Conservation (phyloP, 169 alveolate species). For the Eimeria necatrix region DNA sequence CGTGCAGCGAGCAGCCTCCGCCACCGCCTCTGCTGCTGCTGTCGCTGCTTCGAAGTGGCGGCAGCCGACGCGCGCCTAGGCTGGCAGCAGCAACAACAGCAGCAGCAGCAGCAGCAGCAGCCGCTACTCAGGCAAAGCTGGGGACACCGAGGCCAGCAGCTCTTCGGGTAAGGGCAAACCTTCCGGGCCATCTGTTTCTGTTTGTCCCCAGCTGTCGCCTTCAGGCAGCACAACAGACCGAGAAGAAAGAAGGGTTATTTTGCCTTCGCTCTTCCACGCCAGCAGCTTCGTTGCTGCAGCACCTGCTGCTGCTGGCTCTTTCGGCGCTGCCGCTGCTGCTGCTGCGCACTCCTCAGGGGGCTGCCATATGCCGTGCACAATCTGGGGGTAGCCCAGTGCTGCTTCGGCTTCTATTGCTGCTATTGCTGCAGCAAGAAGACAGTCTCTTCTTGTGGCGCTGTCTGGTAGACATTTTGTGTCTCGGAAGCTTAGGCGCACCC, state of each 20-base stretch:
- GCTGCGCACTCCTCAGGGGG: conserved; percentile 5
- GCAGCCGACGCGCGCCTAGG: neutral
- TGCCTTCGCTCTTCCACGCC: neutral
- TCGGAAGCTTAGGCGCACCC: conserved; percentile 33
- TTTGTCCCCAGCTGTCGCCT: conserved; percentile 33
- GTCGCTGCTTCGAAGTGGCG: neutral
- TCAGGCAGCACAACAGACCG: conserved; percentile 59
- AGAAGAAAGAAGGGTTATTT: neutral
- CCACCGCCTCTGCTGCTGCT: neutral
- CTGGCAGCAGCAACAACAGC: conserved; percentile 15
- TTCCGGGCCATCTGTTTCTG: neutral
- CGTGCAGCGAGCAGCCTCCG: too few species aligned
- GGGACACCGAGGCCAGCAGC: neutral
- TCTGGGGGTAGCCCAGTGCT: conserved; percentile 73
- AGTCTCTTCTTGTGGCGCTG: conserved; percentile 12
- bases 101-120: neutral
- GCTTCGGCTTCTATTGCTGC: conserved; percentile 68
- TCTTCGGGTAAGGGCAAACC: neutral
- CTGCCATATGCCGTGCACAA: conserved; percentile 74
- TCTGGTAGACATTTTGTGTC: neutral
- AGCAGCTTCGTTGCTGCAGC: neutral
- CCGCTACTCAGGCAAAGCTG: conserved; percentile 15
- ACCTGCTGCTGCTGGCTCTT: conserved; percentile 24
- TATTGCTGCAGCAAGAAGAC: conserved; percentile 71
- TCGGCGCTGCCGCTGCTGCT: conserved; percentile 12